A percentile compares a stretch with the other conserved stretches of the same genome.
Conservation (phyloP, 2,329 filamentous ascomycete species). For the Pseudocercospora cruenta region DNA sequence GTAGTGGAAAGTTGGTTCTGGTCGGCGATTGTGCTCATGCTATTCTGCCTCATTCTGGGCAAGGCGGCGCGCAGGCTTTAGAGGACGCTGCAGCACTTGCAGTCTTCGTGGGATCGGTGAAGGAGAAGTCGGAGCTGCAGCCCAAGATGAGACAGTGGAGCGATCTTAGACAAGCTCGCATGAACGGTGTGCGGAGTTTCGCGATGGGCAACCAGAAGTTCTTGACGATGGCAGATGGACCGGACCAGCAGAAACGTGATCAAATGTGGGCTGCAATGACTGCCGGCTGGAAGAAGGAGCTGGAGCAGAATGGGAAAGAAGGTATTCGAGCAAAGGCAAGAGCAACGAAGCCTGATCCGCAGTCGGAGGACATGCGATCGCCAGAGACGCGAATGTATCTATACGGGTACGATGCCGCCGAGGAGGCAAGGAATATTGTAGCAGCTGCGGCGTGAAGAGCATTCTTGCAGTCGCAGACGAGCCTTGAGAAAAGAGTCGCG, state of each 20-base stretch:
- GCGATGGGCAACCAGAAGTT: constrained; percentile 10
- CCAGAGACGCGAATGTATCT: constrained; percentile 16
- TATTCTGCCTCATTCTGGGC: constrained; percentile 8
- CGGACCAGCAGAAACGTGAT: constrained; percentile 8
- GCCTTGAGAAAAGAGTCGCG: neutral
- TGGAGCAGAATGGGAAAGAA: constrained; percentile 13
- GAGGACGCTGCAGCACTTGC: constrained; percentile 11
- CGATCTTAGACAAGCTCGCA: constrained; percentile 3
- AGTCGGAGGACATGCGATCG: constrained; percentile 6
- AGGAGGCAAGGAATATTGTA: constrained; percentile 12
- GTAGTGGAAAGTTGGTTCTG: neutral
- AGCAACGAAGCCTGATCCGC: constrained; percentile 5
- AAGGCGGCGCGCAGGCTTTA: constrained; percentile 2
- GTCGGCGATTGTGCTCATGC: constrained; percentile 12
- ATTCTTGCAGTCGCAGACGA: neutral
- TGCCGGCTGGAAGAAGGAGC: constrained; percentile 17
- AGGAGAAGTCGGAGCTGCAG: neutral
- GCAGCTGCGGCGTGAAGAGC: neutral
- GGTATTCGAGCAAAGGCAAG: constrained; percentile 2
- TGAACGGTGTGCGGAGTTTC: neutral
- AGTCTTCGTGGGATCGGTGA: neutral
- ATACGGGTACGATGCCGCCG: constrained; percentile 16
- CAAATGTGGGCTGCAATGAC: constrained; percentile 13
- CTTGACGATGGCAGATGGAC: constrained; percentile 11
- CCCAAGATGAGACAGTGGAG: constrained; percentile 1